A percentile compares a stretch with the other conserved stretches of the same genome.
Conservation (phyloP, 192 early-diverging fungal genomes). For the Backusella morwellensis region DNA sequence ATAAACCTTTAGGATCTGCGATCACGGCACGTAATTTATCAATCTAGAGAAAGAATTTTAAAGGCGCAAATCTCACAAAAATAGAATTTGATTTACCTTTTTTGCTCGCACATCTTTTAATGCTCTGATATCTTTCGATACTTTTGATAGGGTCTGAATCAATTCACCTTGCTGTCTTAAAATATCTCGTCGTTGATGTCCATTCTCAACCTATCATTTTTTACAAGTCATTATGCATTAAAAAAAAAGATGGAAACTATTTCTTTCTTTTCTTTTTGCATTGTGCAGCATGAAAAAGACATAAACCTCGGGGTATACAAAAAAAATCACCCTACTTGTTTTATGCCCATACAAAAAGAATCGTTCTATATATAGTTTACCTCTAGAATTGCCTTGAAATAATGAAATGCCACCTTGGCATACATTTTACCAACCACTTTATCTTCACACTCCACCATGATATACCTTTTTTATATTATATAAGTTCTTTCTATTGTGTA, state of each 20-base stretch:
- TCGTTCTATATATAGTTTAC: slow-evolving; percentile 16
- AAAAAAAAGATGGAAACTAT: background rate
- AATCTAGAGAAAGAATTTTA: slow-evolving; percentile 48
- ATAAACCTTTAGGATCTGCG: slow-evolving; percentile 79
- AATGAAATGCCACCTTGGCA: slow-evolving; percentile 82
- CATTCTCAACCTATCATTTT: slow-evolving; percentile 49
- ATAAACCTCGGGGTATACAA: background rate
- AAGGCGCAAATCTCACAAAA: background rate
- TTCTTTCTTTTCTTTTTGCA: slow-evolving; percentile 4
- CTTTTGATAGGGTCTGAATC: slow-evolving; percentile 66
- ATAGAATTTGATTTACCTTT: slow-evolving; percentile 56
- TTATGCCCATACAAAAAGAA: no score
- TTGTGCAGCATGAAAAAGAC: background rate
- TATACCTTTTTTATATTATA: slow-evolving; percentile 57
- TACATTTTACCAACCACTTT: slow-evolving; percentile 81
- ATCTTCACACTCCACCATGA: slow-evolving; percentile 96
- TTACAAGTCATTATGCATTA: background rate
- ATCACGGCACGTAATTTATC: slow-evolving; percentile 77
- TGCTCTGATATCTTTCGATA: slow-evolving; percentile 71
- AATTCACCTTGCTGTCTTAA: slow-evolving; percentile 85
- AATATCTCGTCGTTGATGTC: slow-evolving; percentile 64
- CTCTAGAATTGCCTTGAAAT: slow-evolving; percentile 67
- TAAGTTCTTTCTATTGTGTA: no score
- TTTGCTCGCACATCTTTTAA: slow-evolving; percentile 83
- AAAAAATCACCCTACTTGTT: no score